Evolutionary conservation across 164 flowering plant genomes (phyloP).

Genomic region (Magnolia officinalis): DNA sequence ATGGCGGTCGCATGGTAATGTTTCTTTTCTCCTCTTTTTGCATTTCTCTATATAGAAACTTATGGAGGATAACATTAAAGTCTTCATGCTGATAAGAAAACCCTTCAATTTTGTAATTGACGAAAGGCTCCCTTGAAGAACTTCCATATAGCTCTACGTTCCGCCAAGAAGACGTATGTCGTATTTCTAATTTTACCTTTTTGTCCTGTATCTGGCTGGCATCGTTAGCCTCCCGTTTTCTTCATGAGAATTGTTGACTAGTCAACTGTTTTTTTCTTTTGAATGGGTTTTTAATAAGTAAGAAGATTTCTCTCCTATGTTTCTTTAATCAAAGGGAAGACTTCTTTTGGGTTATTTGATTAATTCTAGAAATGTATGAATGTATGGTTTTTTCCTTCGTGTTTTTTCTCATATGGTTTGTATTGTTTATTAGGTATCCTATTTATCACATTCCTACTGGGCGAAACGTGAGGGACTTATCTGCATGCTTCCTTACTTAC

Average conservation of each 20-base stretch:
- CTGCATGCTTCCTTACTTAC: constrained; percentile 59
- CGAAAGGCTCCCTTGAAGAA: neutral
- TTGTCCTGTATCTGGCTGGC: neutral
- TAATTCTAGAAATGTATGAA: too few species aligned
- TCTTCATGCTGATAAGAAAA: neutral
- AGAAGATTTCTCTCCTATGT: neutral
- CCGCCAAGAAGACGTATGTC: too few species aligned
- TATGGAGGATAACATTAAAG: neutral
- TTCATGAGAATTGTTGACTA: neutral
- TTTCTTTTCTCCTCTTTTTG: neutral
- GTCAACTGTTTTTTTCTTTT: neutral
- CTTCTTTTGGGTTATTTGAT: neutral
- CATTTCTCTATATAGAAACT: neutral
- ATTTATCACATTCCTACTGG: constrained; percentile 56
- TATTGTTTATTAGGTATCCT: constrained; percentile 46
- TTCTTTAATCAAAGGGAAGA: neutral
- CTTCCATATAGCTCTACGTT: too few species aligned
- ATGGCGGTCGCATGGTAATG: constrained; percentile 67
- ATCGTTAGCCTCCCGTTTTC: neutral
- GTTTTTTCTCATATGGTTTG: neutral
- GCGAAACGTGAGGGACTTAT: constrained; percentile 40
- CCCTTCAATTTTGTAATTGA: neutral
- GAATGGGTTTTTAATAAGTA: neutral
- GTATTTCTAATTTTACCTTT: neutral
- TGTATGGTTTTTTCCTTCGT: neutral